Evolutionary conservation across 257 asterid genomes (phyloP), one percentile per base, ranked within the genome.

Genomic region (Solanum dulcamara): DNA sequence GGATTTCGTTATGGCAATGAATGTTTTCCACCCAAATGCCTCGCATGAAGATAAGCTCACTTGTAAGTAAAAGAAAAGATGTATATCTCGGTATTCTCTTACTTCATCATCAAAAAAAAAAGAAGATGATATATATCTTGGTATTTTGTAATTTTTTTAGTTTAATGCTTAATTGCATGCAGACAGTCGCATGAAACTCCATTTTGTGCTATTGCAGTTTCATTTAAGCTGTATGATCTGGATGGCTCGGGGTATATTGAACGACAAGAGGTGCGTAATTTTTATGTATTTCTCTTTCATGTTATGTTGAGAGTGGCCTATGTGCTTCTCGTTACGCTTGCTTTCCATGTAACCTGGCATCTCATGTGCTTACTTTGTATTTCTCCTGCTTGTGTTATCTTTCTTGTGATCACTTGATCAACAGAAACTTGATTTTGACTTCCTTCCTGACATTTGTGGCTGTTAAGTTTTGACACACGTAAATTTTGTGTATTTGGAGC

Each of bases 21-120:
- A 91, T 87, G 99, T 96, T 86, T 96, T 96, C 91, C 99, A 96
- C 90, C 99, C 99, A 48, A 96, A 96, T 85, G 98, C 99, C n/a
- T 90, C 96, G 57, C 90, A 42, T 87, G 98, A 97, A 85, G 99
- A 97, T 85, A 97, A 97, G 89, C 95, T 95, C 53, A 92, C 93
- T 72, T 95, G 99, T 97, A 88, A 87, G 99, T 86, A 10, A 59
- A 74, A 15, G 28, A 14, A 81, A 51, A 38, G 40, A 57, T 7
- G 62, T 37, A 28, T 38, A 38, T 20, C 7, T 64, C 10, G 0
- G 22, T 62, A 28, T 62, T 62, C 71, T 62, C 13, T 6, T 79
- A 33, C 12, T 24, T 62, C 67, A 59, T 59, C 30, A n/a, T 24
- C 67, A 59, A 24, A n/a, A 53, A 11, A 24, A 59, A 24, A 24